Evolutionary conservation across 2,329 filamentous ascomycete genomes (phyloP), one percentile per base, ranked within the genome.

Genomic region (Alternaria atra): DNA sequence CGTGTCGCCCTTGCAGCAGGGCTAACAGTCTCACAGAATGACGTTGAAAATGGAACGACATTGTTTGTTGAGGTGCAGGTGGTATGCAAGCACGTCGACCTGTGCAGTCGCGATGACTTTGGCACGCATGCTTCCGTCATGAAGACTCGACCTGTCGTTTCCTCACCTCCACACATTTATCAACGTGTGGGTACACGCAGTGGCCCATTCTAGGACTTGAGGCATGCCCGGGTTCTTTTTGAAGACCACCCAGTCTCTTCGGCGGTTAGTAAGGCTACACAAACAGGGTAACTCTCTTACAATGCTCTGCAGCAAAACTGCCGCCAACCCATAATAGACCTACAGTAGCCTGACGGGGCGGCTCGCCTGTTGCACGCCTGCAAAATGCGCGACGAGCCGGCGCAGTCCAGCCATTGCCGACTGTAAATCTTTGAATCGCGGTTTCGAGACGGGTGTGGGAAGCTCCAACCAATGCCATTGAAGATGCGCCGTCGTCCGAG

Each of bases 1-100:
- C 65, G 53, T 60, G 64, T 62, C 65, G 69, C 69, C 75, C 73
- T 77, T 77, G 72, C 73, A 75, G 74, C 71, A 77, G 65, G 73
- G 72, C 73, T 77, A 73, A 58, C 42, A 59, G 52, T 55, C 35
- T 48, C 43, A 27, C 30, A 42, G 39, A 12, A 37, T 9, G 42
- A 57, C 32, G 25, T 30, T 35, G 29, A 23, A 20, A 6, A 6
- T n/a, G 25, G 37, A 44, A 51, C 37, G 52, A 60, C 50, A 56
- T 52, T 52, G 35, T 44, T 32, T 15, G 44, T 42, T 44, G 32
- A 37, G 35, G 25, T 3, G 34, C 40, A 20, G 13, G 29, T 29
- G 20, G 34, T 37, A 32, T 2, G 20, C 29, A 23, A n/a, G 30
- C 12, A 12, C n/a, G 2, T 15, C 30, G 13, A 39, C 12, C 15